Conservation (phyloP, 1,284 basidiomycete species). For the Meripilus lineatus region DNA sequence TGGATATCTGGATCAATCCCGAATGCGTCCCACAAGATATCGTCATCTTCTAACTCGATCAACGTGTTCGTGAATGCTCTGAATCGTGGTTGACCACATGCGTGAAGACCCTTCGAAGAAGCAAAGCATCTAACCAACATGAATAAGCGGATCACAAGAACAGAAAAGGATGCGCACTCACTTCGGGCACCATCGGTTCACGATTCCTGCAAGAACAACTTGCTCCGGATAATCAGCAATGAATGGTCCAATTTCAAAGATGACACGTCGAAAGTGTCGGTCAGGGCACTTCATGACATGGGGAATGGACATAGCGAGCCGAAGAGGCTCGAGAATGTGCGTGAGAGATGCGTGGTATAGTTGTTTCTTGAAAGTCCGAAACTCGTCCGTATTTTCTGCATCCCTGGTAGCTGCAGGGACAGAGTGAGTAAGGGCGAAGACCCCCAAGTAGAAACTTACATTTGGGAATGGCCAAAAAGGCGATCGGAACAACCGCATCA, state of each 20-base stretch:
- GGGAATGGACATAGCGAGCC: slow-evolving; percentile 16
- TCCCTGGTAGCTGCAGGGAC: neutral
- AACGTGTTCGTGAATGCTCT: too few relatives aligned
- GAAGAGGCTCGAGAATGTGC: slow-evolving; percentile 15
- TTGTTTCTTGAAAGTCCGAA: neutral
- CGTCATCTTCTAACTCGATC: too few relatives aligned
- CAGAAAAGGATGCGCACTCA: too few relatives aligned
- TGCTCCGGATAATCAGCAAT: slow-evolving; percentile 29
- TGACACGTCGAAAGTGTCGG: slow-evolving; percentile 17
- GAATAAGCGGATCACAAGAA: too few relatives aligned
- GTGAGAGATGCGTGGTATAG: too few relatives aligned
- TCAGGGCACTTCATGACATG: slow-evolving; percentile 20
- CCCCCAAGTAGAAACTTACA: slow-evolving; percentile 11
- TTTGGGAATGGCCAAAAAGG: slow-evolving; percentile 25
- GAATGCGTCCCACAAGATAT: too few relatives aligned
- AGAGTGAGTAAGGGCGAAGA: neutral
- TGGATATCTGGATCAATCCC: too few relatives aligned
- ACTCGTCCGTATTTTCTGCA: neutral
- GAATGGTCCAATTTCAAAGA: too few relatives aligned
- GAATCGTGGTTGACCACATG: too few relatives aligned
- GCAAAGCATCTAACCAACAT: too few relatives aligned
- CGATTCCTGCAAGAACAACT: slow-evolving; percentile 17
- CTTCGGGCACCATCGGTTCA: slow-evolving; percentile 25
- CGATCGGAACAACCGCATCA: too few relatives aligned
- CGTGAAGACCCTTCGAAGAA: too few relatives aligned